A percentile compares a stretch with the other conserved stretches of the same genome.
phyloP scores from a whole-genome alignment of 106 monocot species.

The Dioscorea alata region DNA sequence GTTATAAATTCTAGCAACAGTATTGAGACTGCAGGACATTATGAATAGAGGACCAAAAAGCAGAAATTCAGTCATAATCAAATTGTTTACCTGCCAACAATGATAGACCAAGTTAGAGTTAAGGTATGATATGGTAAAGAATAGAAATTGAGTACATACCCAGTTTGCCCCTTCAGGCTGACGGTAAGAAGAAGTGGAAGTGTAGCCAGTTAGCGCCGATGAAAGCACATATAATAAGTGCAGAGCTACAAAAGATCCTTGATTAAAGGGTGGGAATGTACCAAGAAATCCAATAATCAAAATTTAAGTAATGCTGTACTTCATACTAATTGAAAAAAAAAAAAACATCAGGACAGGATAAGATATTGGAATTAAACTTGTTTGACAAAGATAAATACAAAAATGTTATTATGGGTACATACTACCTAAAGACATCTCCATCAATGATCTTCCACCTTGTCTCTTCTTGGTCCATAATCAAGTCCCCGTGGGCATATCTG shows the following conservation, averaged over 20 bases:
- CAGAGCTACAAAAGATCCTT: constrained; percentile 55
- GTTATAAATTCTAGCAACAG: constrained; percentile 46
- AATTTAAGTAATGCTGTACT: constrained; percentile 36
- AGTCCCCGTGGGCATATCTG: constrained; percentile 30
- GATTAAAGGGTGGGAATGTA: constrained; percentile 53
- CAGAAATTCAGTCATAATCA: constrained; percentile 46
- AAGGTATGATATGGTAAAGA: background rate
- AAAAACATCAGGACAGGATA: too few species aligned
- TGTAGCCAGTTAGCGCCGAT: constrained; percentile 53
- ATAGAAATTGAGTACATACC: constrained; percentile 8
- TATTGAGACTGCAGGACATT: constrained; percentile 54
- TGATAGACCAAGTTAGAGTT: background rate
- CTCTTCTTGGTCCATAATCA: constrained; percentile 26
- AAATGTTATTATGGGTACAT: constrained; percentile 25
- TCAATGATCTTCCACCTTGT: constrained; percentile 27
- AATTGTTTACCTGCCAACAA: constrained; percentile 44
- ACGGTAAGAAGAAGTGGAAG: constrained; percentile 47
- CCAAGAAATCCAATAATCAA: constrained; percentile 51
- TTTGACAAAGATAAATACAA: constrained; percentile 8
- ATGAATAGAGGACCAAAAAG: constrained; percentile 50
- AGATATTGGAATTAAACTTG: background rate
- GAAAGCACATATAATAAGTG: constrained; percentile 55
- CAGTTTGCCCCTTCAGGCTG: constrained; percentile 59
- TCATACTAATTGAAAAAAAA: too few species aligned
- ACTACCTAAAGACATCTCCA: constrained; percentile 39